Conservation (phyloP, 1,284 basidiomycete genomes). For the Wolfiporia cocos region DNA sequence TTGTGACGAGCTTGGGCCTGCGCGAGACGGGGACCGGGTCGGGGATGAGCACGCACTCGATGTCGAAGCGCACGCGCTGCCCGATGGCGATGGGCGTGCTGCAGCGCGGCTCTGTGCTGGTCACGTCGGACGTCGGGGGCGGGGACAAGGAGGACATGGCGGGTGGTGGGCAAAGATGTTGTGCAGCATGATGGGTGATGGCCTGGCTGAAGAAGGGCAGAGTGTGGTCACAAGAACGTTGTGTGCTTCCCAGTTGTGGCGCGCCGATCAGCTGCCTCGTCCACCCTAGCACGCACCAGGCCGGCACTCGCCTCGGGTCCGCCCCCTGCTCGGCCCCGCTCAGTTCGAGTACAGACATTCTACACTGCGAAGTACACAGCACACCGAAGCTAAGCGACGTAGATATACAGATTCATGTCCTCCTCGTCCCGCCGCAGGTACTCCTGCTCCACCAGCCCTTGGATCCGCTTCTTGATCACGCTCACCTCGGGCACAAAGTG, state of each 20-base stretch:
- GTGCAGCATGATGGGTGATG: neutral
- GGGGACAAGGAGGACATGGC: slow-evolving; percentile 6
- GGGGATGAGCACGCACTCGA: slow-evolving; percentile 62
- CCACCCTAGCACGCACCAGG: neutral
- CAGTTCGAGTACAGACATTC: neutral
- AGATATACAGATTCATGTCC: slow-evolving; percentile 67
- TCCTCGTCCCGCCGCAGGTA: slow-evolving; percentile 75
- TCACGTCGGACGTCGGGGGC: slow-evolving; percentile 4
- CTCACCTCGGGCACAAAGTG: slow-evolving; percentile 72
- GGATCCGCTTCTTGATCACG: slow-evolving; percentile 82
- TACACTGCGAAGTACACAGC: neutral
- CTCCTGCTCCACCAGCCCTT: slow-evolving; percentile 79
- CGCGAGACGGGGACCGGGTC: slow-evolving; percentile 30
- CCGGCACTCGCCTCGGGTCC: slow-evolving; percentile 1
- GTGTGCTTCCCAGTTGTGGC: too few relatives aligned
- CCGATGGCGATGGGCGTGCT: slow-evolving; percentile 5
- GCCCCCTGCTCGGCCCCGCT: neutral
- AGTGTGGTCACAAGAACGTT: neutral
- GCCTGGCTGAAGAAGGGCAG: neutral
- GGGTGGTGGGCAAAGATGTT: neutral
- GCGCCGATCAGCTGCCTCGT: neutral
- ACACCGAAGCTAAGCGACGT: slow-evolving; percentile 56
- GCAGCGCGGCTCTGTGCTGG: slow-evolving; percentile 11
- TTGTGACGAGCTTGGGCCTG: slow-evolving; percentile 45
- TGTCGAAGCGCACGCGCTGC: slow-evolving; percentile 49